A percentile compares a stretch with the other conserved stretches of the same genome.
These are phyloP conservation scores for Globisporangium sylvaticum DNA, from an alignment of 352 stramenopile genomes.

Conservation along the genomic window DNA sequence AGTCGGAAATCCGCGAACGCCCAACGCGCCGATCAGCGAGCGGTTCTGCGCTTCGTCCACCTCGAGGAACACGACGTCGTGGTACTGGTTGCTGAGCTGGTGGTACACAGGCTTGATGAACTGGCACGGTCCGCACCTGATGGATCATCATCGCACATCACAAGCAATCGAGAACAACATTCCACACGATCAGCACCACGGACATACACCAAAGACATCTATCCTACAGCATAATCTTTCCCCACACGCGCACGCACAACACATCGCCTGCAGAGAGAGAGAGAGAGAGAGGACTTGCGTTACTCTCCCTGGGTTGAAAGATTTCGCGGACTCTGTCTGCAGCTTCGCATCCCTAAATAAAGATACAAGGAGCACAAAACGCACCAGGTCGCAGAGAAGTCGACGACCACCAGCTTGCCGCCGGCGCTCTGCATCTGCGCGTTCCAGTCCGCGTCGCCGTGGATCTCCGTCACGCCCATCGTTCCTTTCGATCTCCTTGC, in stretches of 20 bases:
- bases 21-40: constrained; percentile 72
- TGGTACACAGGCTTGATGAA: constrained; percentile 86
- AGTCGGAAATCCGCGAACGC: constrained; percentile 85
- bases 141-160: not conserved
- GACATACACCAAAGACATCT: not conserved
- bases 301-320: not conserved
- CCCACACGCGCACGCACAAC: not conserved
- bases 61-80: constrained; percentile 87
- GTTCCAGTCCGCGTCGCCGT: constrained; percentile 78
- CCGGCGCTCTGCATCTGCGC: constrained; percentile 64
- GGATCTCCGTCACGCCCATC: constrained; percentile 75
- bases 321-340: not conserved
- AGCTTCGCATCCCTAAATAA: constrained; percentile 5
- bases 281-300: not conserved
- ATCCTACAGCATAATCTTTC: not conserved
- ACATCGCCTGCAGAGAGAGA: not conserved
- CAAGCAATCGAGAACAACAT: not conserved
- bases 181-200: not conserved
- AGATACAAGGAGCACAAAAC: constrained; percentile 1
- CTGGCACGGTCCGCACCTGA: constrained; percentile 76
- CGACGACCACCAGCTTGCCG: constrained; percentile 87
- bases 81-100: constrained; percentile 74
- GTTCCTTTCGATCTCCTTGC: constrained; percentile 1
- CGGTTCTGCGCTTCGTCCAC: constrained; percentile 83
- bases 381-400: constrained; percentile 86